Percentiles rank a stretch among this genome's conserved stretches.
Evolutionary conservation across 192 early-diverging fungal species (phyloP).

Genomic region (Obelidium mucronatum): DNA sequence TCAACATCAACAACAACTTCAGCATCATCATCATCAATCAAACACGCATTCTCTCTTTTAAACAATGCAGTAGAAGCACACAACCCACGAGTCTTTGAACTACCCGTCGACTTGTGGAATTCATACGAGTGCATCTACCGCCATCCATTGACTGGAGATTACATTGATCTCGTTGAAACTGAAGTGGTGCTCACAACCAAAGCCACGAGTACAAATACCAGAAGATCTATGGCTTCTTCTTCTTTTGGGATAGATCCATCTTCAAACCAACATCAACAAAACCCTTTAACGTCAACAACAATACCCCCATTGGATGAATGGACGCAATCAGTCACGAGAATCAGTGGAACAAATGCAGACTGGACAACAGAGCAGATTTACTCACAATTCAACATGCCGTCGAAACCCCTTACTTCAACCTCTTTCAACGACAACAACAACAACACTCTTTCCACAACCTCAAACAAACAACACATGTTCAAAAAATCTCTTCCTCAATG

Average conservation of each 20-base stretch:
- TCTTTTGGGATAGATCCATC: too few relatives aligned
- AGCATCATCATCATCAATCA: not conserved
- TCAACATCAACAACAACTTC: not conserved
- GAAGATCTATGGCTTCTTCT: too few relatives aligned
- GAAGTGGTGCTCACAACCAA: constrained; percentile 32
- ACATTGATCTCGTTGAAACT: constrained; percentile 50
- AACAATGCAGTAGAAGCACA: constrained; percentile 38
- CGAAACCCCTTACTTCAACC: not conserved
- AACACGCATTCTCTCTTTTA: constrained; percentile 40
- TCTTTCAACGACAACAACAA: not conserved
- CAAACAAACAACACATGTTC: not conserved
- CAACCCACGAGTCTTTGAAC: constrained; percentile 55
- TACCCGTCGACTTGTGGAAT: constrained; percentile 44
- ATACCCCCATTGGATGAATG: not conserved
- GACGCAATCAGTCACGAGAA: not conserved
- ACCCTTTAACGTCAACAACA: not conserved
- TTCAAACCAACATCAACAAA: too few relatives aligned
- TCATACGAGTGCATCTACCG: constrained; percentile 38
- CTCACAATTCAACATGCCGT: not conserved
- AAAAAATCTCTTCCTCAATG: not conserved
- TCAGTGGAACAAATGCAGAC: constrained; percentile 3
- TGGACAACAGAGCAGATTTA: constrained; percentile 23
- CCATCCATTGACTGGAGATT: constrained; percentile 59
- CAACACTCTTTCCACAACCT: not conserved
- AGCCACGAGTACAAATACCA: too few relatives aligned